phyloP scores from a whole-genome alignment of 2,329 filamentous ascomycete genomes.

The Exophiala alcalophila region DNA sequence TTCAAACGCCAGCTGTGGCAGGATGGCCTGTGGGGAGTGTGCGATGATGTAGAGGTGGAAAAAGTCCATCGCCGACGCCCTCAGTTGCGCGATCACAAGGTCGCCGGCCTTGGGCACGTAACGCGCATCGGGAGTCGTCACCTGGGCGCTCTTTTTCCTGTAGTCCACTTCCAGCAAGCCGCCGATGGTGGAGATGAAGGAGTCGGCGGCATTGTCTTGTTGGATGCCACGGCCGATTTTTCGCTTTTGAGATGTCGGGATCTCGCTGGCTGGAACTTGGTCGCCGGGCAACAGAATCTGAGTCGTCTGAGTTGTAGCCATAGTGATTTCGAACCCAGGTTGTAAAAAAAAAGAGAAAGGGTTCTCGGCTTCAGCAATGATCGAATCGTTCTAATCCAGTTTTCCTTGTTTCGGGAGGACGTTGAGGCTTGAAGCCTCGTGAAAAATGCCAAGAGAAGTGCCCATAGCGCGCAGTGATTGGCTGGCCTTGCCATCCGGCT shows the following conservation, averaged over 20 bases:
- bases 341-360: too few species aligned
- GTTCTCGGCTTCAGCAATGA: too few species aligned
- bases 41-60: constrained; percentile 76
- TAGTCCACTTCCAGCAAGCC: constrained; percentile 39
- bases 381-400: too few species aligned
- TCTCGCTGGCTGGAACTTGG: constrained; percentile 59
- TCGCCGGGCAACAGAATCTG: constrained; percentile 82
- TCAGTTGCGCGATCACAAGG: constrained; percentile 81
- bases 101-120: constrained; percentile 80
- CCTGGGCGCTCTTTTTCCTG: constrained; percentile 40
- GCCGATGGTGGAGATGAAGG: constrained; percentile 37
- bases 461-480: too few species aligned
- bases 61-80: constrained; percentile 69
- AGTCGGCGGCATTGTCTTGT: constrained; percentile 55
- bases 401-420: too few species aligned
- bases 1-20: constrained; percentile 91
- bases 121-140: constrained; percentile 48
- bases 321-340: too few species aligned
- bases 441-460: too few species aligned
- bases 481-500: too few species aligned
- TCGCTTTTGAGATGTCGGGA: constrained; percentile 68
- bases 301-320: constrained; percentile 52
- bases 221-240: constrained; percentile 64
- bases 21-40: constrained; percentile 60
- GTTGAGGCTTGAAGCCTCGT: too few species aligned